Percentiles rank a stretch among this genome's conserved stretches.
Evolutionary conservation across 1,284 basidiomycete genomes (phyloP).

Genomic region (Leccinum glutinopallens): DNA sequence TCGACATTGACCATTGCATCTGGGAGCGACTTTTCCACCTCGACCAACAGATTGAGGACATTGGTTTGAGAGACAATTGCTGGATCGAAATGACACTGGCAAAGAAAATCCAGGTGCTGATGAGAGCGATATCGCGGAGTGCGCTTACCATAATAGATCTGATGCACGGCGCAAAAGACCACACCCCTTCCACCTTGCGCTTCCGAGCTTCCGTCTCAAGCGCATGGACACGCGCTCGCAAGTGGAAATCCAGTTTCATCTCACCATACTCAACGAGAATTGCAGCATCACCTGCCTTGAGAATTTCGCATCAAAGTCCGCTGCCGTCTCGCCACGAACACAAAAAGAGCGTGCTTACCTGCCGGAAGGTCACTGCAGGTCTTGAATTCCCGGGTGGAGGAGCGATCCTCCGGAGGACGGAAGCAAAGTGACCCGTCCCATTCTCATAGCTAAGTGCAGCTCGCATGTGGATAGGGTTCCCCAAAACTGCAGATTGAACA

Average conservation of each 20-base stretch:
- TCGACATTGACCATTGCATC: slow-evolving; percentile 42
- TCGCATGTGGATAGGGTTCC: neutral
- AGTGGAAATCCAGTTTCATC: slow-evolving; percentile 50
- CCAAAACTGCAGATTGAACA: slow-evolving; percentile 21
- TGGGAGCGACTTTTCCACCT: slow-evolving; percentile 43
- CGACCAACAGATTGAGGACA: slow-evolving; percentile 44
- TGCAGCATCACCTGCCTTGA: slow-evolving; percentile 56
- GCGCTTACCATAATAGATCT: slow-evolving; percentile 53
- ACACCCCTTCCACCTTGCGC: slow-evolving; percentile 40
- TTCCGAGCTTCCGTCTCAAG: slow-evolving; percentile 48
- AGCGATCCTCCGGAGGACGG: slow-evolving; percentile 19
- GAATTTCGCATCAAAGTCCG: neutral
- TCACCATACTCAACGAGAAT: slow-evolving; percentile 62
- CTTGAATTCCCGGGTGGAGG: slow-evolving; percentile 16
- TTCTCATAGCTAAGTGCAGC: neutral
- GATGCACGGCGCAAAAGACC: slow-evolving; percentile 55
- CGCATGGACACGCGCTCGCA: slow-evolving; percentile 58
- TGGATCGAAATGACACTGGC: slow-evolving; percentile 55
- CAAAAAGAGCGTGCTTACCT: slow-evolving; percentile 34
- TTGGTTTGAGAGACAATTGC: slow-evolving; percentile 40
- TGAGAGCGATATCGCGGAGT: neutral
- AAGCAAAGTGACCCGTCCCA: neutral
- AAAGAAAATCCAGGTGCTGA: neutral
- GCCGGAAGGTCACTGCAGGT: slow-evolving; percentile 45
- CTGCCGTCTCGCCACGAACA: neutral